Percentiles rank a stretch among this genome's conserved stretches.
Evolutionary conservation across 805 yeast species (phyloP).

Genomic region (Candida montana): DNA sequence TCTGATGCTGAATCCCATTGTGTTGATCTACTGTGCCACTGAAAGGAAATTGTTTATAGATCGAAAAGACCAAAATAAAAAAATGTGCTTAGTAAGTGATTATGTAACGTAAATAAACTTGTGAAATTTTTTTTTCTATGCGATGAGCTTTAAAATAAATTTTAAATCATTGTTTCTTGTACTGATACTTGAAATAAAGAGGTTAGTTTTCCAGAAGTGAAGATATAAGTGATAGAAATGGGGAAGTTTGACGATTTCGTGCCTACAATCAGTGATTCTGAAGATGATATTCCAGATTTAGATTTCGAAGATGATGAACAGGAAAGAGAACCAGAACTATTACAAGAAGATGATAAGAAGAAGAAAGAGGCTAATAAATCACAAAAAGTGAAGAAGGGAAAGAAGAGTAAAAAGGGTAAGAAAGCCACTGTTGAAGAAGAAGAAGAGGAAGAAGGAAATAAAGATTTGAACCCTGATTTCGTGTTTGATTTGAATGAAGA

Average conservation of each 20-base stretch:
- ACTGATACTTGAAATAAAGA: no score
- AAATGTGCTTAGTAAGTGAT: no score
- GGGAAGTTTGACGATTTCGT: conserved; percentile 50
- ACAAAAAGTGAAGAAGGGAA: conserved; percentile 21
- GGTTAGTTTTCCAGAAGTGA: no score
- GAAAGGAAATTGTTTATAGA: no score
- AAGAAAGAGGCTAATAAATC: background rate
- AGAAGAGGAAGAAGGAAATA: conserved; percentile 36
- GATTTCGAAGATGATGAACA: conserved; percentile 36
- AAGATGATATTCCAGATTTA: conserved; percentile 55
- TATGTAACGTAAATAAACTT: no score
- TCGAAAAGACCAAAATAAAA: no score
- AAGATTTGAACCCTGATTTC: conserved; percentile 70
- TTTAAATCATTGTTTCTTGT: no score
- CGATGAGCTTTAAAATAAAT: conserved; percentile 8
- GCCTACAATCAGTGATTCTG: conserved; percentile 73
- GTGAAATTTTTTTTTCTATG: conserved; percentile 3
- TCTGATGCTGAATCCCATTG: conserved; percentile 7
- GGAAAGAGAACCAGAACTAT: conserved; percentile 25
- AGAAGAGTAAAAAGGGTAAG: conserved; percentile 20
- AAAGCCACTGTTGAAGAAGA: conserved; percentile 23
- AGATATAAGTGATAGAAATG: no score
- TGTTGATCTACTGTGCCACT: no score
- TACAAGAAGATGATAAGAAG: conserved; percentile 3
- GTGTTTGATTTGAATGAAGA: conserved; percentile 61